These are phyloP conservation scores for Phytophthora sojae DNA, from an alignment of 352 stramenopile species.

Conservation along the genomic window DNA sequence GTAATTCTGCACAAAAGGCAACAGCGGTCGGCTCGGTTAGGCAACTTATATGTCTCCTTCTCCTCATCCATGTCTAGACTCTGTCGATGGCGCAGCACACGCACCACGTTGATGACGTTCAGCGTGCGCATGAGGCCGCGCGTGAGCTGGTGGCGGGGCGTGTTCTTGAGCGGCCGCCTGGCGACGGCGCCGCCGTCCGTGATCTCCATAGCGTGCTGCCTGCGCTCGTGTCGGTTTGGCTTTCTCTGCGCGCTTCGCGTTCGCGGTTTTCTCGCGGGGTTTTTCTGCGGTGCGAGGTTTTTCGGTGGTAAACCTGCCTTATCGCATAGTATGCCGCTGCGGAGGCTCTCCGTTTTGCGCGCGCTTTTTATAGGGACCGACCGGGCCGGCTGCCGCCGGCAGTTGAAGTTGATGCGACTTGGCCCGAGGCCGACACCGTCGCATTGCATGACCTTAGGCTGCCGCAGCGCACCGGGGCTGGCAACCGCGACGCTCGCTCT, in stretches of 20 bases:
- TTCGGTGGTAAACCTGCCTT: constrained; percentile 23
- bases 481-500: background rate
- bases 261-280: constrained; percentile 39
- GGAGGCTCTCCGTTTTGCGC: constrained; percentile 22
- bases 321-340: constrained; percentile 12
- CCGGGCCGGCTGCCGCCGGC: background rate
- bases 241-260: constrained; percentile 1
- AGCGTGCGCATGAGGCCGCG: constrained; percentile 96
- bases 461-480: background rate
- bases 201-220: constrained; percentile 30
- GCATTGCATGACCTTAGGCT: constrained; percentile 1
- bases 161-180: constrained; percentile 43
- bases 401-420: constrained; percentile 9
- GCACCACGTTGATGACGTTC: constrained; percentile 95
- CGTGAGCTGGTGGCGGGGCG: constrained; percentile 86
- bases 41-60: background rate
- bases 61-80: too few species aligned
- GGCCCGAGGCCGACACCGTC: background rate
- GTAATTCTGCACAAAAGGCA: constrained; percentile 69
- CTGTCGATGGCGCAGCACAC: constrained; percentile 1
- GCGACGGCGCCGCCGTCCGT: constrained; percentile 18
- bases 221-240: constrained; percentile 33
- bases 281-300: constrained; percentile 39
- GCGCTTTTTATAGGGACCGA: constrained; percentile 24
- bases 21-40: constrained; percentile 1